Evolutionary conservation across 805 yeast species (phyloP).

Genomic region (Diddensiella caesifluorescens): DNA sequence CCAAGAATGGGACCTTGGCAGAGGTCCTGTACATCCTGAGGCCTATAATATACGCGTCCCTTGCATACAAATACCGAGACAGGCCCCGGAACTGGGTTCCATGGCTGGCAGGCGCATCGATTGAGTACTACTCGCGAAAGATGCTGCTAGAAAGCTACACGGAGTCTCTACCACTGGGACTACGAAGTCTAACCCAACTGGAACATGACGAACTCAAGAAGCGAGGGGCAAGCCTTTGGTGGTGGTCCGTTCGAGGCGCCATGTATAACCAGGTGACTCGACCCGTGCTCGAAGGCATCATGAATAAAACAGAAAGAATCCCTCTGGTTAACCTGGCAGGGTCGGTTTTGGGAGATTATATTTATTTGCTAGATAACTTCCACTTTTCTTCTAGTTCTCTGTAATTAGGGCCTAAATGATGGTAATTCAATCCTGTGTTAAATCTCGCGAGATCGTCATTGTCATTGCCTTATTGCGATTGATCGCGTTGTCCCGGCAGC

Average conservation of each 20-base stretch:
- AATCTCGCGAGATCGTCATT: too few species aligned
- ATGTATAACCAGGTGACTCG: slow-evolving; percentile 32
- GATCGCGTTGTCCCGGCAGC: too few species aligned
- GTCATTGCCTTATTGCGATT: too few species aligned
- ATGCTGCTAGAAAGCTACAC: slow-evolving; percentile 24
- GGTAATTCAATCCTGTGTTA: too few species aligned
- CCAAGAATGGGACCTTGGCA: slow-evolving; percentile 22
- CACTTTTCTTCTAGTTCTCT: slow-evolving; percentile 29
- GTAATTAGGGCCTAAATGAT: slow-evolving; percentile 7
- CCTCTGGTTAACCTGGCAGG: slow-evolving; percentile 33
- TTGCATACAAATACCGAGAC: slow-evolving; percentile 24
- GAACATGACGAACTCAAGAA: slow-evolving; percentile 31
- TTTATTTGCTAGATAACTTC: slow-evolving; percentile 36
- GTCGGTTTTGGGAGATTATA: slow-evolving; percentile 34
- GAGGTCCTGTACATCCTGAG: slow-evolving; percentile 36
- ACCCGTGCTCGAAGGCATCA: slow-evolving; percentile 27
- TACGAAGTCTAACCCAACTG: slow-evolving; percentile 26
- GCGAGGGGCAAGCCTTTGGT: slow-evolving; percentile 29
- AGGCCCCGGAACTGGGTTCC: slow-evolving; percentile 35
- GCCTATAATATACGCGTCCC: slow-evolving; percentile 36
- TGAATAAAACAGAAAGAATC: slow-evolving; percentile 24
- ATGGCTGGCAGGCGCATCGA: slow-evolving; percentile 35
- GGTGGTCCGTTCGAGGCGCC: slow-evolving; percentile 39
- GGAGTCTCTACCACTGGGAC: slow-evolving; percentile 23
- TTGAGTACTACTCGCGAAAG: slow-evolving; percentile 32